Conservation (phyloP, 306 rosid species). For the Cicer arietinum region DNA sequence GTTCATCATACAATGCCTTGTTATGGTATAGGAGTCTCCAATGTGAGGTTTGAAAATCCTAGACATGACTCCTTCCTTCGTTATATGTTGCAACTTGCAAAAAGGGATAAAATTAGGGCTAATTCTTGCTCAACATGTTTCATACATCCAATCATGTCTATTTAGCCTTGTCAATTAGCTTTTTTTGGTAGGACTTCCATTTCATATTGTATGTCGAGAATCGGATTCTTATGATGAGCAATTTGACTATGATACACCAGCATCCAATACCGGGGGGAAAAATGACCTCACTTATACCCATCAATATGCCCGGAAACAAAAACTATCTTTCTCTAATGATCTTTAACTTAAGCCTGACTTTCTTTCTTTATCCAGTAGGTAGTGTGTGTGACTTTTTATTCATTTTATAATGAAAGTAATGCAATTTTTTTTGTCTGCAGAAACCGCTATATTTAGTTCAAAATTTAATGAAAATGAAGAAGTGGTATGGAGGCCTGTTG, state of each 20-base stretch:
- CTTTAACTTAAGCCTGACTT: neutral
- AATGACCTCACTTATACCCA: no score
- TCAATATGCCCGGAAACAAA: no score
- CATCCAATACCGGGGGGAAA: no score
- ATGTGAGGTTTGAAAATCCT: conserved; percentile 15
- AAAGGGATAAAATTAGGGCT: conserved; percentile 15
- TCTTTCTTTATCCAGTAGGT: conserved; percentile 11
- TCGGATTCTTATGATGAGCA: no score
- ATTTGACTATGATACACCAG: no score
- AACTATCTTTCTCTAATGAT: no score
- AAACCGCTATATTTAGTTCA: conserved; percentile 42
- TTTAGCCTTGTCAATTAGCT: neutral
- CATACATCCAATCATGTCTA: neutral
- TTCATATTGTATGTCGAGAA: no score
- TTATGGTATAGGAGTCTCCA: conserved; percentile 13
- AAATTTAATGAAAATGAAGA: conserved; percentile 70
- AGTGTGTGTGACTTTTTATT: neutral
- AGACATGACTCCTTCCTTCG: neutral
- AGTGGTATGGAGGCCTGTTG: conserved; percentile 83
- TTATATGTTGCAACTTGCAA: no score
- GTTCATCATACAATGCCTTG: conserved; percentile 2
- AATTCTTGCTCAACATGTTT: conserved; percentile 1
- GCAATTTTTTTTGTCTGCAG: conserved; percentile 40
- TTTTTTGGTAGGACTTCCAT: neutral
- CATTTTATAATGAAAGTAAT: conserved; percentile 29